Evolutionary conservation across 1,284 basidiomycete genomes (phyloP), one percentile per base, ranked within the genome.

Genomic region (Mycena citricolor): DNA sequence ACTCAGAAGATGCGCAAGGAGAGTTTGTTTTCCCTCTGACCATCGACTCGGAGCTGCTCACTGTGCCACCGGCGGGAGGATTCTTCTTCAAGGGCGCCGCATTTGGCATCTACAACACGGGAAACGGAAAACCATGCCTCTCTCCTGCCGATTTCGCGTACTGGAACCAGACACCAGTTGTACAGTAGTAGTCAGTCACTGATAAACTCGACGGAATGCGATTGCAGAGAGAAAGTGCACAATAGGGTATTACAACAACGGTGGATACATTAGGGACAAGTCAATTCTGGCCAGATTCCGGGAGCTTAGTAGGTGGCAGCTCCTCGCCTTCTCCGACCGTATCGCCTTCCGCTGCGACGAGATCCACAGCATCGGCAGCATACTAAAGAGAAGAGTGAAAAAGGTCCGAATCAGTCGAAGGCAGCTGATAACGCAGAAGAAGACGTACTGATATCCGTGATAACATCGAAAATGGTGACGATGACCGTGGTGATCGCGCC

Each of bases 401-500:
- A n/a, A n/a, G n/a, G n/a, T n/a, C n/a, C n/a, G n/a, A n/a, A n/a
- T n/a, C n/a, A n/a, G n/a, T n/a, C n/a, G n/a, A n/a, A n/a, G n/a
- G n/a, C n/a, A n/a, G n/a, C n/a, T n/a, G n/a, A n/a, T n/a, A n/a
- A n/a, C n/a, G n/a, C n/a, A n/a, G n/a, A n/a, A n/a, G n/a, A n/a
- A n/a, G n/a, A n/a, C n/a, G n/a, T n/a, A n/a, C n/a, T n/a, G 44
- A 82, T 81, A 54, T 81, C 79, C 39, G 64, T 54, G 49, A 83
- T 79, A 33, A 80, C 60, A 53, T 81, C 69, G 57, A 80, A 77
- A 44, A 82, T 82, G 0, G 78, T 74, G n/a, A 79, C 76, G 40
- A 83, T 73, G 19, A 24, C 22, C 8, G 67, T 72, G 26, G 75
- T 77, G 52, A 83, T 76, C 16, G 66, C 78, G 46, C 66, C 57